Conservation (phyloP, 768 basidiomycete genomes). For the Coprinopsis strossmayeri region DNA sequence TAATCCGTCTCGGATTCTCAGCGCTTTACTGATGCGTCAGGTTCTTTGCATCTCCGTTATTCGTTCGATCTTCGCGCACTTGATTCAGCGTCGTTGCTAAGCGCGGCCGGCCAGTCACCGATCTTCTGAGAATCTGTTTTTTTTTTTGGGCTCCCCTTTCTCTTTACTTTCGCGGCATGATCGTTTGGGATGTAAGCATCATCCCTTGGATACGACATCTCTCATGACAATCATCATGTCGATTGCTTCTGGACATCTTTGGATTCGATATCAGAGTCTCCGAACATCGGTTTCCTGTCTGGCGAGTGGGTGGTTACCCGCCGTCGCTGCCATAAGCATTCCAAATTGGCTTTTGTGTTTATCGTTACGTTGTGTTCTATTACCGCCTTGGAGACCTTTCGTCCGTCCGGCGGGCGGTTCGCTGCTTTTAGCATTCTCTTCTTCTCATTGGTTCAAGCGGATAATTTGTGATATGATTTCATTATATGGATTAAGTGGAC, state of each 20-base stretch:
- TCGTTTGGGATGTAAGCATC: too few species aligned
- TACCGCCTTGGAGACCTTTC: neutral
- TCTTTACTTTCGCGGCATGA: neutral
- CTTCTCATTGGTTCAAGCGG: neutral
- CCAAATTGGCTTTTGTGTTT: neutral
- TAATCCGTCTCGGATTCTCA: neutral
- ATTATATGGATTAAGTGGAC: too few species aligned
- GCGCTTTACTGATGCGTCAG: neutral
- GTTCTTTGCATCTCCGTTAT: too few species aligned
- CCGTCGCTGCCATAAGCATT: neutral
- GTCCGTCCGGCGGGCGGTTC: neutral
- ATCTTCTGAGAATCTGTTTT: too few species aligned
- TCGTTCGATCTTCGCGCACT: neutral
- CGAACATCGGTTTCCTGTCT: too few species aligned
- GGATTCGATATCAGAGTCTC: too few species aligned
- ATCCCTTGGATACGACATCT: too few species aligned
- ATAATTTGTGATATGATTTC: too few species aligned
- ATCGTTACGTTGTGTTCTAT: neutral
- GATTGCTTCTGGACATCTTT: too few species aligned
- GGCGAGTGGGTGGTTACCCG: neutral
- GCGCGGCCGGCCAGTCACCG: too few species aligned
- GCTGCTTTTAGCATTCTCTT: neutral
- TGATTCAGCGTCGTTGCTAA: neutral
- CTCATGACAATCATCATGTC: too few species aligned
- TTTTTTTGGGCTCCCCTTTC: neutral